Conservation (phyloP, 2,329 filamentous ascomycete genomes). For the Hypoxylon sp. region DNA sequence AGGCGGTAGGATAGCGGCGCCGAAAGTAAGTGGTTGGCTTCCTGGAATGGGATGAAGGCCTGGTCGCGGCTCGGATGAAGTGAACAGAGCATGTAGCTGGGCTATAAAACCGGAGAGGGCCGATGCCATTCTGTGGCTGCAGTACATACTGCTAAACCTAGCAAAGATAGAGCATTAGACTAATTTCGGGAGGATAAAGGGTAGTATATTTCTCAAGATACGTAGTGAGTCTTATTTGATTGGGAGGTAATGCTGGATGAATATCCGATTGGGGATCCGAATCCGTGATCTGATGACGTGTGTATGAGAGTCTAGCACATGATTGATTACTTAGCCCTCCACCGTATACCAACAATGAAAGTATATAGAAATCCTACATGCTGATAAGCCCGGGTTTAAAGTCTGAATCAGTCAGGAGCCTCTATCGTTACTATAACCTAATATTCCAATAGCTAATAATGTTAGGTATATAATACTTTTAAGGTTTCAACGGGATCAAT, state of each 20-base stretch:
- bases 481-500: no score
- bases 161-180: no score
- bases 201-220: neutral
- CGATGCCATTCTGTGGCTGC: neutral
- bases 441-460: no score
- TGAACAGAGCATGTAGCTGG: constrained; percentile 47
- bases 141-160: no score
- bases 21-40: constrained; percentile 55
- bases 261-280: neutral
- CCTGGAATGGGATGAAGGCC: constrained; percentile 58
- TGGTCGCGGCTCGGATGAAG: constrained; percentile 50
- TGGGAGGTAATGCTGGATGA: neutral
- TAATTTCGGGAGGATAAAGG: neutral
- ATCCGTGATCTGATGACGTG: constrained; percentile 26
- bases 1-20: constrained; percentile 56
- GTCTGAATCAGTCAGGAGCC: no score
- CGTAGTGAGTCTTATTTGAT: neutral
- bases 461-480: no score
- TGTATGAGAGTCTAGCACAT: constrained; percentile 18
- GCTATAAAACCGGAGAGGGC: constrained; percentile 2
- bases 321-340: constrained; percentile 1
- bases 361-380: neutral
- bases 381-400: no score
- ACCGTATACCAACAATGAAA: neutral
- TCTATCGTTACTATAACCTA: no score